phyloP scores from a whole-genome alignment of 768 basidiomycete species.

The Omphalotus guepiniiformis region DNA sequence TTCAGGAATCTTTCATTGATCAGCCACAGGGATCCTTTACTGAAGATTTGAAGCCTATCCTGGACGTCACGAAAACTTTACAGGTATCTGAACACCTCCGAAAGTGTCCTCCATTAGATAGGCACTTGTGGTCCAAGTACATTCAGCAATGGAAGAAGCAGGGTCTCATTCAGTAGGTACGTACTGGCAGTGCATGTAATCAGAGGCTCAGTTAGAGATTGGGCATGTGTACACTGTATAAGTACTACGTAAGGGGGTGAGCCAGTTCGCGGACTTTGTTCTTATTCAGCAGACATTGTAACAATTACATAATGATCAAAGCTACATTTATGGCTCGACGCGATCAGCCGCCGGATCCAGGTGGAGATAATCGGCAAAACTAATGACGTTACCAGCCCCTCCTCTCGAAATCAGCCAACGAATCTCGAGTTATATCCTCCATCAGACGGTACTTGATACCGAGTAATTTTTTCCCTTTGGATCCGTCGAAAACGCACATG shows the following conservation, averaged over 20 bases:
- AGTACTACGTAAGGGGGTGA: no score
- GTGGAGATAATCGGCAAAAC: no score
- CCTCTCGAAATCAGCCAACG: not conserved
- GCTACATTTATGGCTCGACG: no score
- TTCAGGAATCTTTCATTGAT: conserved; percentile 11
- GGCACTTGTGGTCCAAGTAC: conserved; percentile 9
- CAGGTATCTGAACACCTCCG: not conserved
- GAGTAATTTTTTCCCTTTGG: not conserved
- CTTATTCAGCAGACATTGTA: no score
- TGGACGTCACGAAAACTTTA: conserved; percentile 10
- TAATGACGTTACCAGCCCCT: not conserved
- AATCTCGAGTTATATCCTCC: not conserved
- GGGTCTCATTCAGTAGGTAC: conserved; percentile 4
- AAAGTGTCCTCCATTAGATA: conserved; percentile 8
- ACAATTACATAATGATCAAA: no score
- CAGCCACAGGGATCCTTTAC: not conserved
- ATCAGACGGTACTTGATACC: not conserved
- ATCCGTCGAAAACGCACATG: no score
- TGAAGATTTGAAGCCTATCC: not conserved
- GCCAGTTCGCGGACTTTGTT: no score
- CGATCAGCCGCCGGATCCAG: no score
- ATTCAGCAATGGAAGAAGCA: conserved; percentile 3
- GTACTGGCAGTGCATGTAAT: no score
- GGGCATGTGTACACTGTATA: no score
- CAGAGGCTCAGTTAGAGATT: no score